Evolutionary conservation across 192 early-diverging fungal genomes (phyloP).

Genomic region (Umbelopsis sp.): DNA sequence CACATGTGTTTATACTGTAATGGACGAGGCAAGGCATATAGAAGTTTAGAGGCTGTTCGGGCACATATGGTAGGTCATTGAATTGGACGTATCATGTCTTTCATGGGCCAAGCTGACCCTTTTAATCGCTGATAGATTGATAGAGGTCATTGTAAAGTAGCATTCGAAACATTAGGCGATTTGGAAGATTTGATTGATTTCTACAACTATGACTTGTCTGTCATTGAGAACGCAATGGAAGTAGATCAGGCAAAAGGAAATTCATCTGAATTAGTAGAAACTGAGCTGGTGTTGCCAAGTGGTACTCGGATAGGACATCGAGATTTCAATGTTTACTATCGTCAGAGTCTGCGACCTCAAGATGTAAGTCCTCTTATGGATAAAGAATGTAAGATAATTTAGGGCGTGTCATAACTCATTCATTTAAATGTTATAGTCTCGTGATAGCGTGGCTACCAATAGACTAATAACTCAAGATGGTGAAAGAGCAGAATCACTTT

Average conservation of each 20-base stretch:
- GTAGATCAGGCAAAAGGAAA: conserved; percentile 34
- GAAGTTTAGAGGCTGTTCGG: conserved; percentile 87
- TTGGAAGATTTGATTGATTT: conserved; percentile 88
- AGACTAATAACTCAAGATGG: conserved; percentile 69
- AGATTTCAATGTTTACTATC: conserved; percentile 75
- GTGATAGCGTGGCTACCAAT: conserved; percentile 73
- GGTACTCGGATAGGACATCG: conserved; percentile 81
- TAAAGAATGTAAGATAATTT: conserved; percentile 2
- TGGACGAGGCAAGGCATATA: conserved; percentile 81
- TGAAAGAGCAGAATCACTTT: conserved; percentile 39
- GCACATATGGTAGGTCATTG: conserved; percentile 81
- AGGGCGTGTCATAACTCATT: background rate
- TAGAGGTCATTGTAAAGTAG: conserved; percentile 96
- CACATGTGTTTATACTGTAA: conserved; percentile 97
- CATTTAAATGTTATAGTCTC: background rate
- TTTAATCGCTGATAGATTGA: conserved; percentile 52
- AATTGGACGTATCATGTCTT: background rate
- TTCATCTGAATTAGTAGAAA: conserved; percentile 67
- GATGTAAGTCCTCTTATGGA: conserved; percentile 39
- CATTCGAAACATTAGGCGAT: conserved; percentile 90
- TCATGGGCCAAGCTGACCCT: background rate
- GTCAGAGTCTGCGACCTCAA: conserved; percentile 67
- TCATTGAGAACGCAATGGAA: conserved; percentile 26
- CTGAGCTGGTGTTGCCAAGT: conserved; percentile 82
- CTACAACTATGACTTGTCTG: conserved; percentile 89